These are phyloP conservation scores for Paraphoma chrysanthemicola DNA, from an alignment of 2,329 filamentous ascomycete species.

Conservation along the genomic window DNA sequence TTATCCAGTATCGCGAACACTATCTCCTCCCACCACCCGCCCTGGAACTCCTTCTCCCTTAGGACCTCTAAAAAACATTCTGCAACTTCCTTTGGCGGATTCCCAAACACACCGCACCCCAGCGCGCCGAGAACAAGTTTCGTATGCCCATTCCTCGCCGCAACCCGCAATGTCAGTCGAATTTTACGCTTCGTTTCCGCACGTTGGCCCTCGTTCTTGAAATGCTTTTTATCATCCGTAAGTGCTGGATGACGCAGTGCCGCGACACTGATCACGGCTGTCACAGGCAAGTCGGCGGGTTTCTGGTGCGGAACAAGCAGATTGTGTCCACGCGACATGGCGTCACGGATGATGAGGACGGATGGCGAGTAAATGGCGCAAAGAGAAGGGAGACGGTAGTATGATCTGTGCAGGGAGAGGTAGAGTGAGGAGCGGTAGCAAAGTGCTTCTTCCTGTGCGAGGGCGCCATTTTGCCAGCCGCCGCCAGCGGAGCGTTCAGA, in stretches of 20 bases:
- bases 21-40: conserved; percentile 70
- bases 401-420: conserved; percentile 53
- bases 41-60: conserved; percentile 65
- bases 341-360: conserved; percentile 65
- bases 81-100: conserved; percentile 69
- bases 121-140: conserved; percentile 71
- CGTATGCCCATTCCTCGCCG: conserved; percentile 63
- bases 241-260: conserved; percentile 56
- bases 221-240: conserved; percentile 19
- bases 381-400: conserved; percentile 62
- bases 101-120: conserved; percentile 71
- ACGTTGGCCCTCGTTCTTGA: conserved; percentile 49
- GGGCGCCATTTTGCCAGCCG: conserved; percentile 66
- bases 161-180: conserved; percentile 65
- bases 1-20: conserved; percentile 68
- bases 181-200: conserved; percentile 69
- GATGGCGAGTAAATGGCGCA: conserved; percentile 66
- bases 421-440: conserved; percentile 68
- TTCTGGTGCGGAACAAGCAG: conserved; percentile 49
- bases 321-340: conserved; percentile 54
- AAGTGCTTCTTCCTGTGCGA: conserved; percentile 73
- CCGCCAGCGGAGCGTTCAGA: conserved; percentile 66
- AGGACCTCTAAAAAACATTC: conserved; percentile 68
- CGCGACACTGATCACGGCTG: conserved; percentile 68
- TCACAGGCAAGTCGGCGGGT: conserved; percentile 54